These are phyloP conservation scores for Tetracladium setigerum DNA, from an alignment of 495 filamentous ascomycete genomes.

Conservation along the genomic window DNA sequence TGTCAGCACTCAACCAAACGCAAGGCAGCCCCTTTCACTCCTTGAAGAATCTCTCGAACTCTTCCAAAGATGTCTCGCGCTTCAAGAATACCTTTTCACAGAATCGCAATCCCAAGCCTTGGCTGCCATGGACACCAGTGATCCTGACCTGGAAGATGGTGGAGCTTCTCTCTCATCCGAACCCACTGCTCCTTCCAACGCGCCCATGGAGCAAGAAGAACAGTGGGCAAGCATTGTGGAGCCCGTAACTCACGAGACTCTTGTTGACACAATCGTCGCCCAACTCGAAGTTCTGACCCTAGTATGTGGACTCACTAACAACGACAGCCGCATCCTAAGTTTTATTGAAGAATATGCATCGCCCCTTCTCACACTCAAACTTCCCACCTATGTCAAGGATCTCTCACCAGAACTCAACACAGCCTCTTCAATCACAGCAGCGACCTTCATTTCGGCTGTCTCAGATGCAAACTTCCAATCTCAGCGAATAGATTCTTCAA, in stretches of 20 bases:
- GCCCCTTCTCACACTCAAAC: slow-evolving; percentile 36
- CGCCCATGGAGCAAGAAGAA: slow-evolving; percentile 31
- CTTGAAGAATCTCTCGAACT: slow-evolving; percentile 56
- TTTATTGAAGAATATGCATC: slow-evolving; percentile 47
- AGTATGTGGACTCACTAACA: slow-evolving; percentile 42
- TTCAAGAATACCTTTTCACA: slow-evolving; percentile 50
- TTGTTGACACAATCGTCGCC: slow-evolving; percentile 58
- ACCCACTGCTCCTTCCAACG: background rate
- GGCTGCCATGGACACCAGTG: background rate
- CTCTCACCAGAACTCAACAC: slow-evolving; percentile 44
- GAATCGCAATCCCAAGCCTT: slow-evolving; percentile 32
- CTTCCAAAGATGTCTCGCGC: slow-evolving; percentile 51
- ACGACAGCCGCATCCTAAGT: slow-evolving; percentile 28
- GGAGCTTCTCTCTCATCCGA: slow-evolving; percentile 2
- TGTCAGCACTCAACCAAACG: slow-evolving; percentile 4
- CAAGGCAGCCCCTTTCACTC: slow-evolving; percentile 32
- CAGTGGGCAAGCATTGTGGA: slow-evolving; percentile 56
- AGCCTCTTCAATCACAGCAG: slow-evolving; percentile 32
- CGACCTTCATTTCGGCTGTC: slow-evolving; percentile 44
- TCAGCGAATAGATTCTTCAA: slow-evolving; percentile 34
- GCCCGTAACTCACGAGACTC: slow-evolving; percentile 51
- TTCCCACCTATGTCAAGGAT: slow-evolving; percentile 37
- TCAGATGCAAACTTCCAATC: slow-evolving; percentile 48
- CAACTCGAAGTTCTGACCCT: slow-evolving; percentile 51
- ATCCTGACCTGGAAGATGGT: background rate